These are phyloP conservation scores for Diaporthe aspalathi DNA, from an alignment of 2,329 filamentous ascomycete genomes.

Conservation along the genomic window DNA sequence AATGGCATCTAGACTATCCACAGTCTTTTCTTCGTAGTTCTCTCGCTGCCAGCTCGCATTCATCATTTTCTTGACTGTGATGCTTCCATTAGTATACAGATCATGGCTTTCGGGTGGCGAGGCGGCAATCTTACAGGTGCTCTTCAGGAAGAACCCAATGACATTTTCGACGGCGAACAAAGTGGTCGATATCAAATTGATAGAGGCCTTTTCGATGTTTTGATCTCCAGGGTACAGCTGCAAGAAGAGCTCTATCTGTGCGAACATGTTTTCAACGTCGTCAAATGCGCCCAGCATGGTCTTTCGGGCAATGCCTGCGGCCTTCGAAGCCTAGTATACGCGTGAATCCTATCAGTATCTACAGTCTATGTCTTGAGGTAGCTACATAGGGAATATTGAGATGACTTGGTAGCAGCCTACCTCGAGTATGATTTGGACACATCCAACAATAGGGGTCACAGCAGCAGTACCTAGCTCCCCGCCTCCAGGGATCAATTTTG, in stretches of 20 bases:
- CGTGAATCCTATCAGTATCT: too few species aligned
- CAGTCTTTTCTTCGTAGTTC: background rate
- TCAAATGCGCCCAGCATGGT: background rate
- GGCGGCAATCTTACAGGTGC: background rate
- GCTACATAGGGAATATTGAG: background rate
- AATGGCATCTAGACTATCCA: background rate
- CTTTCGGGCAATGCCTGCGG: slow-evolving; percentile 3
- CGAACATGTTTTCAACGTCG: slow-evolving; percentile 5
- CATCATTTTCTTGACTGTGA: too few species aligned
- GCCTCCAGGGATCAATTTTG: background rate
- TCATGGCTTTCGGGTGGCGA: too few species aligned
- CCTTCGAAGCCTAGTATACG: background rate
- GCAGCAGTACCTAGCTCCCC: background rate
- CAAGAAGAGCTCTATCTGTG: slow-evolving; percentile 2
- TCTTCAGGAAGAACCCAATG: slow-evolving; percentile 15
- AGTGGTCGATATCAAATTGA: background rate
- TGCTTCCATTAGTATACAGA: too few species aligned
- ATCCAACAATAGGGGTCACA: slow-evolving; percentile 10
- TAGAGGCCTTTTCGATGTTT: slow-evolving; percentile 20
- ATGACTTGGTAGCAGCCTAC: background rate
- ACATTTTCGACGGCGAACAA: slow-evolving; percentile 12
- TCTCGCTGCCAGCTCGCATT: too few species aligned
- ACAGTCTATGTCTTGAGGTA: too few species aligned
- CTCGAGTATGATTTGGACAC: slow-evolving; percentile 13
- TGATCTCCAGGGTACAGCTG: background rate